Percentiles rank a stretch among this genome's conserved stretches.
Conservation (phyloP, 805 yeast genomes). For the Maudiozyma pseudohumilis region DNA sequence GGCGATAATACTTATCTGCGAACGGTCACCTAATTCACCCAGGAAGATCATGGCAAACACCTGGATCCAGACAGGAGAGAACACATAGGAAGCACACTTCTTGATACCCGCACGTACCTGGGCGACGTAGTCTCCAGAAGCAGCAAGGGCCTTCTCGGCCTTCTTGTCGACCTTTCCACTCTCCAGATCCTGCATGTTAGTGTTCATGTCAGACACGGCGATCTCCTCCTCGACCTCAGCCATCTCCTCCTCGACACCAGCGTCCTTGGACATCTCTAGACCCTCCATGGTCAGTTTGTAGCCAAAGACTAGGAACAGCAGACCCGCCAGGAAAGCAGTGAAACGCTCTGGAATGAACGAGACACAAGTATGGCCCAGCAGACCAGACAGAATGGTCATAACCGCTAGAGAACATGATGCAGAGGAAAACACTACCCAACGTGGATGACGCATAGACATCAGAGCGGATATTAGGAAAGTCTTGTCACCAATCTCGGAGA, state of each 20-base stretch:
- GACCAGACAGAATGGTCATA: conserved; percentile 87
- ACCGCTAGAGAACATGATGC: conserved; percentile 76
- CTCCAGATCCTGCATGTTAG: conserved; percentile 48
- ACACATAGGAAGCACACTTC: conserved; percentile 49
- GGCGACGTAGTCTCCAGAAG: conserved; percentile 10
- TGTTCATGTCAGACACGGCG: conserved; percentile 48
- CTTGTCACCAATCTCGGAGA: conserved; percentile 96
- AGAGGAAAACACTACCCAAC: conserved; percentile 76
- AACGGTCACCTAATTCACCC: conserved; percentile 99
- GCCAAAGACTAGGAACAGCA: conserved; percentile 77
- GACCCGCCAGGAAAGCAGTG: conserved; percentile 75
- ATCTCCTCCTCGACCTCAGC: conserved; percentile 96
- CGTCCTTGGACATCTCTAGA: conserved; percentile 61
- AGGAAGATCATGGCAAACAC: conserved; percentile 91
- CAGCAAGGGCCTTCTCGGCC: conserved; percentile 6
- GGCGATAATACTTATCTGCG: conserved; percentile 96
- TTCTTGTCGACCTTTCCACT: conserved; percentile 32
- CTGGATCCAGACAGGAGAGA: conserved; percentile 89
- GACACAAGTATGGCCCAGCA: conserved; percentile 88
- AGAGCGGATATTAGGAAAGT: conserved; percentile 93
- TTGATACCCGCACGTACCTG: conserved; percentile 30
- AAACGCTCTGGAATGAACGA: conserved; percentile 66
- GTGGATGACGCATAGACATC: conserved; percentile 93
- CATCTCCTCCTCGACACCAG: conserved; percentile 89
- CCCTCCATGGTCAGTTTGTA: conserved; percentile 71